These are phyloP conservation scores for Solidago caesia DNA, from an alignment of 129 eudicot species.

Conservation along the genomic window DNA sequence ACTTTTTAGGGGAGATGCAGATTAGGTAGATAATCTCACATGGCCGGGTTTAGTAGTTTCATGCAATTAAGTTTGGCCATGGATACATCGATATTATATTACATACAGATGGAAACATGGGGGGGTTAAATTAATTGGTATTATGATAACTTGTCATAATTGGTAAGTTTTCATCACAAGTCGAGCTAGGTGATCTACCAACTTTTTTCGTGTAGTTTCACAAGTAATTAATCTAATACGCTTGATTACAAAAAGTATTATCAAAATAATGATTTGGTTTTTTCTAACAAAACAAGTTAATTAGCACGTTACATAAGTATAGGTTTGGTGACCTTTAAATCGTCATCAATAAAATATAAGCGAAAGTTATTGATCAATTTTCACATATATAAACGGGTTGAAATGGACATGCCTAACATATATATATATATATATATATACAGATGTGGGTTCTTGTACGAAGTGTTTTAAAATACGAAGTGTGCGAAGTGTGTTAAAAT, in stretches of 20 bases:
- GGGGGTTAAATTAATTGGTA: no score
- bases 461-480: no score
- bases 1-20: background rate
- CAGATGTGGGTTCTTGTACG: no score
- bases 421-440: no score
- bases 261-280: background rate
- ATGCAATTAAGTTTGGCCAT: background rate
- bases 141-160: no score
- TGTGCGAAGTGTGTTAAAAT: no score
- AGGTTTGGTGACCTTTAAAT: no score
- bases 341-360: no score
- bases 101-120: background rate
- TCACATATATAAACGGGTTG: no score
- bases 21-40: constrained; percentile 9
- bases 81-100: background rate
- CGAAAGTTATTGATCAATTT: no score
- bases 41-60: constrained; percentile 5
- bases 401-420: no score
- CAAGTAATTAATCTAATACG: background rate
- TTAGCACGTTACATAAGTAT: no score
- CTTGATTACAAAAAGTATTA: background rate
- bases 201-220: background rate
- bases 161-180: background rate
- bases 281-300: background rate
- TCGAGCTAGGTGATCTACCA: background rate